phyloP scores from a whole-genome alignment of 2,329 filamentous ascomycete genomes.

The Zymoseptoria passerinii region DNA sequence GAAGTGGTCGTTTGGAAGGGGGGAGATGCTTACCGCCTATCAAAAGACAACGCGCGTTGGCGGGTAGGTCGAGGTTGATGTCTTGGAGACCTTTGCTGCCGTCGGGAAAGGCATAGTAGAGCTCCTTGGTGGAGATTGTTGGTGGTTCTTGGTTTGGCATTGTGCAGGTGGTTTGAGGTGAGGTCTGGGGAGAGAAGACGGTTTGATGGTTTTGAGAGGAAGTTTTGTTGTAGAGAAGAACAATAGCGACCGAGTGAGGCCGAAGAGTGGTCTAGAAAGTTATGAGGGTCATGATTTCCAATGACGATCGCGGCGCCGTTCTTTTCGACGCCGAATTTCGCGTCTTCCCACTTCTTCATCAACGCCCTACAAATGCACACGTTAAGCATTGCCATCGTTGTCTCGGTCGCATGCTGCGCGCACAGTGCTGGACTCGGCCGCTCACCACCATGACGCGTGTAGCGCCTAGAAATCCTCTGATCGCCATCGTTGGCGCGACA shows the following conservation, averaged over 20 bases:
- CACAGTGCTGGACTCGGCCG: conserved; percentile 2
- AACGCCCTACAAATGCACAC: neutral
- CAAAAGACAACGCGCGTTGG: conserved; percentile 76
- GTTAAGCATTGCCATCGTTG: neutral
- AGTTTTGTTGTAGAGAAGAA: neutral
- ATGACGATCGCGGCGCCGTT: neutral
- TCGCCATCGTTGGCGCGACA: conserved; percentile 80
- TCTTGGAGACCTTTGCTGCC: conserved; percentile 68
- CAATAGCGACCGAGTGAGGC: neutral
- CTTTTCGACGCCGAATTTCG: neutral
- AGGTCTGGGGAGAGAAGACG: neutral
- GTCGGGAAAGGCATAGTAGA: conserved; percentile 86
- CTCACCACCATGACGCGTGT: conserved; percentile 16
- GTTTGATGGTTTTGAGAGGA: neutral
- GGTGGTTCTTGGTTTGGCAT: conserved; percentile 35
- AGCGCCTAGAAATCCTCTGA: conserved; percentile 46
- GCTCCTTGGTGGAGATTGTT: conserved; percentile 62
- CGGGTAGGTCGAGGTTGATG: conserved; percentile 67
- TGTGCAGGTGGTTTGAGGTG: neutral
- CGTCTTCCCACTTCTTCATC: neutral
- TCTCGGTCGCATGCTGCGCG: conserved; percentile 3
- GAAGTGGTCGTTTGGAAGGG: conserved; percentile 9
- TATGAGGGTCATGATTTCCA: conserved; percentile 5
- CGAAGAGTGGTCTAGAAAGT: neutral
- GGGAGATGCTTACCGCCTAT: conserved; percentile 59